Base-by-base conservation (phyloP, 768 basidiomycete species). In the Leccinum arenicola region DNA sequence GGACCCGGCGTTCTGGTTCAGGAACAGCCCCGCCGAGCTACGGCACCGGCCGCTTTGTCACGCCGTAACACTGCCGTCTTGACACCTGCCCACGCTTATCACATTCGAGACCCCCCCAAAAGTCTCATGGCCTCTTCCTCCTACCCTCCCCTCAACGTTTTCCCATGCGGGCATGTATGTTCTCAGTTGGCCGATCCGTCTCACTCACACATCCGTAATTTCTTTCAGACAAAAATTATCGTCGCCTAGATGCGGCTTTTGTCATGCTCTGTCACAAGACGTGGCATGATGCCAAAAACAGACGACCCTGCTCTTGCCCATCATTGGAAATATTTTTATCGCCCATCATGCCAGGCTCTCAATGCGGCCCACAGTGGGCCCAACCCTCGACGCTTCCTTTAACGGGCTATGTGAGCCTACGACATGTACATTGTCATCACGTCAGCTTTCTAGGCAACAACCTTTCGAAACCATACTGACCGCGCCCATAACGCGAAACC, bases 11-110 rank as follows among this genome's bases (percentile, higher is more conserved):
- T 11, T 57, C 17, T 66, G 73, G 73, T 54, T 71, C 73, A 73
- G 72, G 72, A 61, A 74, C 73, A 65, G 53, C 68, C 60, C 64
- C 69, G 71, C 71, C 72, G 71, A 68, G 57, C 71, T 64, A 74
- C 72, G 72, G 72, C 72, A 74, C 72, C 73, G 72, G 66, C 55
- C 54, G 58, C 61, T 64, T 60, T 66, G 61, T 58, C 65, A 67
- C 59, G 56, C 69, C 61, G 66, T 64, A 56, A 61, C 57, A 40
- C 58, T 59, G 64, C 63, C 60, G 55, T 49, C 9, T 27, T 66
- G 59, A 50, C 57, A 65, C 47, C 47, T 61, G 59, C 59, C 59
- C 47, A 45, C 57, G 56, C 64, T 56, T 60, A 68, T 61, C 67
- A 57, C 52, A 25, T 6, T 15, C 38, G 33, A 59, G 59, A 69